These are phyloP conservation scores for Venturia carpophila DNA, from an alignment of 2,329 filamentous ascomycete species.

Conservation along the genomic window DNA sequence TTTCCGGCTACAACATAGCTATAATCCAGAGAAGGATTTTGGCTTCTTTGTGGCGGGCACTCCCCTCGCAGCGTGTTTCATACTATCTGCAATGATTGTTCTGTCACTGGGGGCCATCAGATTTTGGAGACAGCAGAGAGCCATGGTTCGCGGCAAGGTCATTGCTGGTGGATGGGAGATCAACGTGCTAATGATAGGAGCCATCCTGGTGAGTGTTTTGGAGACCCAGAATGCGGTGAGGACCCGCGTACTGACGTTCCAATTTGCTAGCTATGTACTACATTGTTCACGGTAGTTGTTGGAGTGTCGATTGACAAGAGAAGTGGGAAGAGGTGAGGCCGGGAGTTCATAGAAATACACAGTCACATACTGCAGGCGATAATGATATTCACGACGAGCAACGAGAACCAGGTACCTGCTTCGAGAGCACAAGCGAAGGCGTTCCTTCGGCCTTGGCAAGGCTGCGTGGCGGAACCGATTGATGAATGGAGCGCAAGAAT, in stretches of 20 bases:
- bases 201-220: conserved; percentile 41
- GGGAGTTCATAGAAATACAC: background rate
- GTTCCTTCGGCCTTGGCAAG: background rate
- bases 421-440: background rate
- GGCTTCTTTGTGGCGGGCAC: conserved; percentile 55
- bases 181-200: conserved; percentile 38
- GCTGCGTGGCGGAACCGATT: background rate
- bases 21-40: conserved; percentile 39
- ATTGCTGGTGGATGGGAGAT: conserved; percentile 54
- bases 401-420: background rate
- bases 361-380: too few species aligned
- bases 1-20: conserved; percentile 51
- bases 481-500: too few species aligned
- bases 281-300: conserved; percentile 2
- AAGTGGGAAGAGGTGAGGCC: background rate
- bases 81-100: conserved; percentile 42
- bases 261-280: background rate
- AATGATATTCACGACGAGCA: background rate
- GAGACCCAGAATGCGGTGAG: background rate
- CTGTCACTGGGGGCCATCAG: conserved; percentile 48
- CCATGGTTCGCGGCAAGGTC: conserved; percentile 50
- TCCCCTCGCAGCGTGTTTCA: conserved; percentile 47
- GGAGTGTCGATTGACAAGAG: conserved; percentile 6
- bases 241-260: background rate
- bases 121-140: conserved; percentile 54